phyloP scores from a whole-genome alignment of 768 basidiomycete genomes.

The Serendipita indica region DNA sequence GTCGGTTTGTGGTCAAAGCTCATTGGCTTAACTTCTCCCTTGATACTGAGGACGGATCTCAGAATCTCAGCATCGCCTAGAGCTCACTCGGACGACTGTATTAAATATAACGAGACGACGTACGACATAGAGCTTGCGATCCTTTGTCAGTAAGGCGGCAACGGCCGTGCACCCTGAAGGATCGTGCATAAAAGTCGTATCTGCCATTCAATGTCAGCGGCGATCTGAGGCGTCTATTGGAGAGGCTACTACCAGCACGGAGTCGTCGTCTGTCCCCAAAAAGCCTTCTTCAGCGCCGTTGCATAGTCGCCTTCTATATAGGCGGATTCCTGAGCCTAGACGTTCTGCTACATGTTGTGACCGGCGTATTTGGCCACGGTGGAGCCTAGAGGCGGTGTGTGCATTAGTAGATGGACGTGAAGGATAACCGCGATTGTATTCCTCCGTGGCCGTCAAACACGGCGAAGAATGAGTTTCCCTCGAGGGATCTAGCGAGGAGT shows the following conservation, averaged over 20 bases:
- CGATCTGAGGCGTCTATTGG: conserved; percentile 13
- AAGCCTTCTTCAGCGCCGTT: conserved; percentile 70
- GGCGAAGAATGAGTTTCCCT: conserved; percentile 68
- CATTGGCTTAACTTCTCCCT: conserved; percentile 74
- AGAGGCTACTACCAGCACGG: conserved; percentile 33
- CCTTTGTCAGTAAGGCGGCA: conserved; percentile 64
- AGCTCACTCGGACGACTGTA: background rate
- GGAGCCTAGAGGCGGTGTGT: conserved; percentile 37
- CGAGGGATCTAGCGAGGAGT: conserved; percentile 41
- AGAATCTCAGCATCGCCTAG: conserved; percentile 96
- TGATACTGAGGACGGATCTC: conserved; percentile 68
- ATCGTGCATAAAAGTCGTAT: conserved; percentile 75
- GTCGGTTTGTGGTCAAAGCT: conserved; percentile 95
- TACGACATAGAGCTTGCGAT: conserved; percentile 69
- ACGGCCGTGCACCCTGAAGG: conserved; percentile 96
- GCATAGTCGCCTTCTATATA: conserved; percentile 60
- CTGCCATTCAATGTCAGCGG: conserved; percentile 29
- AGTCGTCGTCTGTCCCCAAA: conserved; percentile 90
- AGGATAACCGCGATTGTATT: conserved; percentile 24
- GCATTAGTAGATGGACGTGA: background rate
- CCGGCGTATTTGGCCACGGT: conserved; percentile 82
- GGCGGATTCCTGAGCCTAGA: conserved; percentile 49
- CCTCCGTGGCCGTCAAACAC: conserved; percentile 99
- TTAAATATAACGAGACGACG: conserved; percentile 19
- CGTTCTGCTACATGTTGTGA: conserved; percentile 66